Conservation (phyloP, 352 stramenopile genomes). For the Phytophthora vignae region DNA sequence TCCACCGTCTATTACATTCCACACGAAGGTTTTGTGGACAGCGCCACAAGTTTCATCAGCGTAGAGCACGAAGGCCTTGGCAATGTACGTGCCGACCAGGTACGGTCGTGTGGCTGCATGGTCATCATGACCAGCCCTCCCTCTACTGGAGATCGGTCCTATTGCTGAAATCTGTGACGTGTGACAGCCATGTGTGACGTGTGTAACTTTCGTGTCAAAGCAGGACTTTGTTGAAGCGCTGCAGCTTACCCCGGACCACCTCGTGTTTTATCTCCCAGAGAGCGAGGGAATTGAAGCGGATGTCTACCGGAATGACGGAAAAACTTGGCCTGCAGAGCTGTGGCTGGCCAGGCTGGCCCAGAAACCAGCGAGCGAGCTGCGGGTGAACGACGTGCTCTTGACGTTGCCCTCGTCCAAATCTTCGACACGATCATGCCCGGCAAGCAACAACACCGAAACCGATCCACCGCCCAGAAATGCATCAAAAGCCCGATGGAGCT, state of each 20-base stretch:
- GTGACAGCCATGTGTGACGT: constrained; percentile 29
- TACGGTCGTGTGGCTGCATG: constrained; percentile 1
- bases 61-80: constrained; percentile 44
- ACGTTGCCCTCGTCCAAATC: constrained; percentile 19
- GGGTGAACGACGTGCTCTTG: constrained; percentile 58
- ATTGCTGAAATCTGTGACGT: constrained; percentile 34
- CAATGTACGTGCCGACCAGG: constrained; percentile 33
- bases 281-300: constrained; percentile 2
- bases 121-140: constrained; percentile 3
- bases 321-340: background rate
- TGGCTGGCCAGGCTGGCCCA: constrained; percentile 38
- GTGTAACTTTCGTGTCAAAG: constrained; percentile 25
- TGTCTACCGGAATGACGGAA: background rate
- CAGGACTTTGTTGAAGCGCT: constrained; percentile 36
- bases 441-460: constrained; percentile 36
- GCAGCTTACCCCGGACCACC: constrained; percentile 58
- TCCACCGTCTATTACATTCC: constrained; percentile 76
- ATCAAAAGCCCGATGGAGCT: constrained; percentile 16
- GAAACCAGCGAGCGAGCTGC: constrained; percentile 59
- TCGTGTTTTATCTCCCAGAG: constrained; percentile 49
- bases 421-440: constrained; percentile 12
- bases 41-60: constrained; percentile 36
- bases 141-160: background rate
- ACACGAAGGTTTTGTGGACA: constrained; percentile 42
- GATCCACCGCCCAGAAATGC: constrained; percentile 30